These are phyloP conservation scores for Aspergillus cristatus DNA, from an alignment of 495 filamentous ascomycete species.

Conservation along the genomic window DNA sequence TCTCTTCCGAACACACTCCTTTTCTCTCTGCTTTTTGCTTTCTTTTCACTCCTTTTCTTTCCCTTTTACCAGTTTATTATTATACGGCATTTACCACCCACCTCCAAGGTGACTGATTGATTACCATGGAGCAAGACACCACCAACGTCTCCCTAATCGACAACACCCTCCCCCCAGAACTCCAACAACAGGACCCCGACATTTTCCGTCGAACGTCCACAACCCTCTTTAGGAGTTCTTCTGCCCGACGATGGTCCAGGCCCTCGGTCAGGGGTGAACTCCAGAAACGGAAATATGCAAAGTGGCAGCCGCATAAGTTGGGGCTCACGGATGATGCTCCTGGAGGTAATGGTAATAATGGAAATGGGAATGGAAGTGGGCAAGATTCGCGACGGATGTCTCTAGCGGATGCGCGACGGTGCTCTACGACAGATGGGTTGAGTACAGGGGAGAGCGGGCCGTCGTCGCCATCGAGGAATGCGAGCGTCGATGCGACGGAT, in stretches of 20 bases:
- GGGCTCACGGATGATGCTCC: constrained; percentile 19
- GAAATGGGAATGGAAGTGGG: constrained; percentile 15
- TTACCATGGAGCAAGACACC: constrained; percentile 14
- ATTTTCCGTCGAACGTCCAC: too few relatives aligned
- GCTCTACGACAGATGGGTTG: neutral
- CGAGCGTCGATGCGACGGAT: constrained; percentile 4
- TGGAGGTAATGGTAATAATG: constrained; percentile 16
- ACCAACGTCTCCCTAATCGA: constrained; percentile 28
- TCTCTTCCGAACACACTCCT: neutral
- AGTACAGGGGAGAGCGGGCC: constrained; percentile 2
- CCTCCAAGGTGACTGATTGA: neutral
- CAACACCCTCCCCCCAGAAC: constrained; percentile 28
- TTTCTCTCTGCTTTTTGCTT: neutral
- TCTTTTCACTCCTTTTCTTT: neutral
- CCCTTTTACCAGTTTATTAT: neutral
- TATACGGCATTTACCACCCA: neutral
- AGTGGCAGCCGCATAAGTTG: constrained; percentile 48
- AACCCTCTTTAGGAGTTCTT: too few relatives aligned
- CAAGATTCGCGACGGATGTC: constrained; percentile 10
- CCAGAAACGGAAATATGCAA: constrained; percentile 49
- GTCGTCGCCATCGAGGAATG: constrained; percentile 3
- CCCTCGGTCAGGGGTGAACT: constrained; percentile 39
- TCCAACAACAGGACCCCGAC: neutral
- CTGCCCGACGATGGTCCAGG: constrained; percentile 23
- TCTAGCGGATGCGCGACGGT: neutral